Conservation (phyloP, 306 rosid genomes). For the Cicer bijugum region DNA sequence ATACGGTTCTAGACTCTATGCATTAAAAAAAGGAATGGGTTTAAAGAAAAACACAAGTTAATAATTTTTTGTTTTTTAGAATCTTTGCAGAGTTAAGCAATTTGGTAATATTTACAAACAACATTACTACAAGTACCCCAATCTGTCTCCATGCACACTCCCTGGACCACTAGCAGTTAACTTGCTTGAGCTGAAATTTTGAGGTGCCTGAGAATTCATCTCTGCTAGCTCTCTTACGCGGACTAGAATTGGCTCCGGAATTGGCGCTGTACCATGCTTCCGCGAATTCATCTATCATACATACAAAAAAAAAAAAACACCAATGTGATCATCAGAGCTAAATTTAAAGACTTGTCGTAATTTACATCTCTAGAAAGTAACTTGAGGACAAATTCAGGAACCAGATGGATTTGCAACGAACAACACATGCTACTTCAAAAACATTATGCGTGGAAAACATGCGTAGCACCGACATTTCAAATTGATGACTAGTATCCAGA, state of each 20-base stretch:
- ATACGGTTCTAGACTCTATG: slow-evolving; percentile 34
- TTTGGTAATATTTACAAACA: slow-evolving; percentile 72
- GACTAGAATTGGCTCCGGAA: slow-evolving; percentile 71
- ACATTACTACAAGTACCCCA: slow-evolving; percentile 73
- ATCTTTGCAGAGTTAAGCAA: slow-evolving; percentile 40
- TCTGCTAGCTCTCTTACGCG: slow-evolving; percentile 91
- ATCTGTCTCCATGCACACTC: slow-evolving; percentile 51
- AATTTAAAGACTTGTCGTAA: slow-evolving; percentile 4
- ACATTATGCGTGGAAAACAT: neutral
- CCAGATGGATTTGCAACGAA: neutral
- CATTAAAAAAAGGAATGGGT: slow-evolving; percentile 48
- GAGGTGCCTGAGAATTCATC: slow-evolving; percentile 75
- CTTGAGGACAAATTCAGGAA: slow-evolving; percentile 26
- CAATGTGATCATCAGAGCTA: slow-evolving; percentile 11
- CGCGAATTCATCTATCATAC: slow-evolving; percentile 67
- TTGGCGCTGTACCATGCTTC: slow-evolving; percentile 76
- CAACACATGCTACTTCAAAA: neutral
- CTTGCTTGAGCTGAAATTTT: slow-evolving; percentile 60
- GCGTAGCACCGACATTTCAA: no score
- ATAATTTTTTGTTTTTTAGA: slow-evolving; percentile 14
- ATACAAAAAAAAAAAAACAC: neutral
- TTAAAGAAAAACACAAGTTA: slow-evolving; percentile 44
- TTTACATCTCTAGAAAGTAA: slow-evolving; percentile 17
- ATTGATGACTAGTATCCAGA: no score
- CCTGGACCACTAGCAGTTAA: slow-evolving; percentile 52